Conservation (phyloP, 176 grass and related monocot genomes). For the Bolboschoenus planiculmis region DNA sequence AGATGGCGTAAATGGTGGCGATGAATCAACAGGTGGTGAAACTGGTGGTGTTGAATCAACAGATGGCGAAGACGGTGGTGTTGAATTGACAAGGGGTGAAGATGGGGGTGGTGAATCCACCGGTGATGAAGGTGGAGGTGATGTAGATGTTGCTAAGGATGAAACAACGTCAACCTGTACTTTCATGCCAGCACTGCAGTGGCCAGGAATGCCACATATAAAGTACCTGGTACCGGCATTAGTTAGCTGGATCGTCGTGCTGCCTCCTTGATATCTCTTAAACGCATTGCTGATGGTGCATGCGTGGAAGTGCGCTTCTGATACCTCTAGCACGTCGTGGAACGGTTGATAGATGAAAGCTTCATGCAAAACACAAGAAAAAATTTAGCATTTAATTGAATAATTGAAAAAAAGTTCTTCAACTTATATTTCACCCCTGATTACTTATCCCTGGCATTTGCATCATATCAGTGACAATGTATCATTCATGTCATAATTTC, state of each 20-base stretch:
- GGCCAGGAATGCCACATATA: constrained; percentile 22
- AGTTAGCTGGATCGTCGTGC: background rate
- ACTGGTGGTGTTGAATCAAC: background rate
- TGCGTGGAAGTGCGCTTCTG: background rate
- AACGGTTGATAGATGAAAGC: constrained; percentile 16
- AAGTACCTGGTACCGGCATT: constrained; percentile 15
- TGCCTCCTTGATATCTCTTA: constrained; percentile 16
- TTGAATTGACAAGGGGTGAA: background rate
- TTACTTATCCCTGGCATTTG: background rate
- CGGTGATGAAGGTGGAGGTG: background rate
- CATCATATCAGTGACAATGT: background rate
- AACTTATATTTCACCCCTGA: background rate
- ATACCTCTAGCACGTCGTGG: constrained; percentile 29
- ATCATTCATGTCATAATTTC: background rate
- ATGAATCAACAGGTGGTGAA: background rate
- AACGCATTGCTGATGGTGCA: constrained; percentile 4
- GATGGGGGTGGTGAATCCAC: background rate
- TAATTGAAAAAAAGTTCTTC: background rate
- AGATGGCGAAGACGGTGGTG: background rate
- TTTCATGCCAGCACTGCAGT: constrained; percentile 27
- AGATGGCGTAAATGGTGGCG: background rate
- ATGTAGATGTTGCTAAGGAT: background rate
- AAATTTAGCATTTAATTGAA: background rate
- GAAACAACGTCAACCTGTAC: constrained; percentile 12
- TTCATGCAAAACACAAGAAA: constrained; percentile 10